Evolutionary conservation across 768 basidiomycete species (phyloP).

Genomic region (Tylopilus subfusipes): DNA sequence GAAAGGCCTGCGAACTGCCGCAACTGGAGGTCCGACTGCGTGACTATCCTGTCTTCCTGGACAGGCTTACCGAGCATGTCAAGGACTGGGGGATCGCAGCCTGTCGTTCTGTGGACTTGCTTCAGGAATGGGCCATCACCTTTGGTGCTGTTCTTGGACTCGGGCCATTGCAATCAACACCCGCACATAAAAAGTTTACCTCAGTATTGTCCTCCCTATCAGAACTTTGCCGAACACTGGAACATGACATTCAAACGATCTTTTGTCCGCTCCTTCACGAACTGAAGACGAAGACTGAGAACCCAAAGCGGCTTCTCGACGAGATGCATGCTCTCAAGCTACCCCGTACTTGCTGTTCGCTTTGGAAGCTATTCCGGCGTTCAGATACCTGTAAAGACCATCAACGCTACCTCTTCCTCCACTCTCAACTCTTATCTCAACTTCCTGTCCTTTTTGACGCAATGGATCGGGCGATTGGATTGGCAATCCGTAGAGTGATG

Average conservation of each 20-base stretch:
- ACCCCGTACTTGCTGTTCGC: constrained; percentile 46
- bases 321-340: constrained; percentile 69
- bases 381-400: constrained; percentile 35
- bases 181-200: constrained; percentile 51
- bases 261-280: constrained; percentile 53
- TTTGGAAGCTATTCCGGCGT: constrained; percentile 37
- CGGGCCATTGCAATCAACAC: constrained; percentile 29
- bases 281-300: constrained; percentile 50
- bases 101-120: constrained; percentile 40
- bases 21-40: constrained; percentile 50
- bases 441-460: constrained; percentile 59
- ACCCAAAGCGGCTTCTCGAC: constrained; percentile 57
- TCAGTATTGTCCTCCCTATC: constrained; percentile 38
- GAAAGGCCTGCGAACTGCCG: constrained; percentile 43
- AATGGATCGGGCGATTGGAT: constrained; percentile 51
- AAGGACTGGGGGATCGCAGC: constrained; percentile 54
- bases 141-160: constrained; percentile 64
- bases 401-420: constrained; percentile 63
- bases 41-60: constrained; percentile 49
- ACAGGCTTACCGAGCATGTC: constrained; percentile 50
- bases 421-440: constrained; percentile 62
- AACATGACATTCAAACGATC: constrained; percentile 43
- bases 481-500: constrained; percentile 46
- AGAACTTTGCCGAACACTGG: constrained; percentile 44
- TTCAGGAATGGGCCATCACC: constrained; percentile 56